Evolutionary conservation across 805 yeast genomes (phyloP).

Genomic region (Scheffersomyces stipitis): DNA sequence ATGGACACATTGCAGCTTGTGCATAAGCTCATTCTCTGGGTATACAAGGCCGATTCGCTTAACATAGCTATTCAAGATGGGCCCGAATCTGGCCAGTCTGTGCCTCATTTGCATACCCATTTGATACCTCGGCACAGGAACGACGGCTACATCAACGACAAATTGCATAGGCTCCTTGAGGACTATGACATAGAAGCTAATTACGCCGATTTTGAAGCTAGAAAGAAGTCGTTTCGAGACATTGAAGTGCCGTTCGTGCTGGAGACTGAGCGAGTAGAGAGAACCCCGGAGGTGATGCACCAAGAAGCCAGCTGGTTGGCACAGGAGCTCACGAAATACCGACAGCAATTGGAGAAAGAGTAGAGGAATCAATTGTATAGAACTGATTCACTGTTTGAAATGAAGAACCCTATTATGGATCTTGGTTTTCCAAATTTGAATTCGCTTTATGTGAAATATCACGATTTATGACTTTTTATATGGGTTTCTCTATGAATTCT

Average conservation of each 20-base stretch:
- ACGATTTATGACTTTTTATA: too few relatives aligned
- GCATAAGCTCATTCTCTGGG: slow-evolving; percentile 61
- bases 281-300: slow-evolving; percentile 67
- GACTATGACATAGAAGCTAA: slow-evolving; percentile 46
- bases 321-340: slow-evolving; percentile 38
- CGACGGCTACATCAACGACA: slow-evolving; percentile 62
- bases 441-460: too few relatives aligned
- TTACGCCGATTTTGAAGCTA: slow-evolving; percentile 20
- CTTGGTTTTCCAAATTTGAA: too few relatives aligned
- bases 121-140: slow-evolving; percentile 76
- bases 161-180: slow-evolving; percentile 66
- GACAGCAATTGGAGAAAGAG: too few relatives aligned
- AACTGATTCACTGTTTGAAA: too few relatives aligned
- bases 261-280: slow-evolving; percentile 49
- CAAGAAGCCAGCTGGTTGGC: slow-evolving; percentile 62
- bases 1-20: slow-evolving; percentile 73
- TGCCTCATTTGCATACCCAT: slow-evolving; percentile 94
- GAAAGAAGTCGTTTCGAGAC: slow-evolving; percentile 18
- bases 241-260: not conserved
- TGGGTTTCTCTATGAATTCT: too few relatives aligned
- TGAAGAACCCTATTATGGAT: too few relatives aligned
- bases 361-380: too few relatives aligned
- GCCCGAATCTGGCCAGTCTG: slow-evolving; percentile 92
- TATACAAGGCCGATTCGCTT: slow-evolving; percentile 76
- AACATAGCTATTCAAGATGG: slow-evolving; percentile 97